Evolutionary conservation across 2,329 filamentous ascomycete genomes (phyloP), one percentile per base, ranked within the genome.

Genomic region (Aspergillus persii): DNA sequence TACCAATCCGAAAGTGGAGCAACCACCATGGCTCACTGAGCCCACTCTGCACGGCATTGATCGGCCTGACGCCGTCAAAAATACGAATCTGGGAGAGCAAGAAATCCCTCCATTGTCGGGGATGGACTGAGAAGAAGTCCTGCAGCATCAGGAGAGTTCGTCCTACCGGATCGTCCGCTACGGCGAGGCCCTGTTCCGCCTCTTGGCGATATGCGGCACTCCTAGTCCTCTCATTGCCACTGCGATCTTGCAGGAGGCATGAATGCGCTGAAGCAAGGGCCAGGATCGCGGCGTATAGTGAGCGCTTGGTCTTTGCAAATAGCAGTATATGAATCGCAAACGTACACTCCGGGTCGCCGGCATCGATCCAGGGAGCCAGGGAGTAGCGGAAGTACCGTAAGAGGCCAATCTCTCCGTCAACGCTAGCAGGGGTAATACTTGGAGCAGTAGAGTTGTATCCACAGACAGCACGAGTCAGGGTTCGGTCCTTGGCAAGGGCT

Each of bases 301-400:
- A 51, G 27, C 63, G 46, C 29, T 63, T 63, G 0, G 60, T 61
- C 23, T 66, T 62, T 2, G 61, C 65, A 12, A 68, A 61, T 5
- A 69, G 64, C 15, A 69, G 50, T 2, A 63, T 59, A 8, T 67
- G 61, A 2, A 68, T 54, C 2, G 63, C 66, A 15, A 69, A 61
- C 0, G 66, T 61, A 30, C 67, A 64, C 29, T 64, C 63, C 1
- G 67, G 64, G 29, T 69, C 66, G 4, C 66, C 67, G 0, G 60
- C 60, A 23, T 69, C 67, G 8, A 69, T 68, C 67, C 67, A 69
- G 12, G 67, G 66, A 27, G 65, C 61, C 18, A 69, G 50, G 9
- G 64, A 52, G 50, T 69, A 69, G 11, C 67, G 63, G 23, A 69
- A 69, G 51, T 69, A 66, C 15, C 67, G 63, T 7, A 69, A 39